Conservation (phyloP, 306 rosid species). For the Trifolium fragiferum region DNA sequence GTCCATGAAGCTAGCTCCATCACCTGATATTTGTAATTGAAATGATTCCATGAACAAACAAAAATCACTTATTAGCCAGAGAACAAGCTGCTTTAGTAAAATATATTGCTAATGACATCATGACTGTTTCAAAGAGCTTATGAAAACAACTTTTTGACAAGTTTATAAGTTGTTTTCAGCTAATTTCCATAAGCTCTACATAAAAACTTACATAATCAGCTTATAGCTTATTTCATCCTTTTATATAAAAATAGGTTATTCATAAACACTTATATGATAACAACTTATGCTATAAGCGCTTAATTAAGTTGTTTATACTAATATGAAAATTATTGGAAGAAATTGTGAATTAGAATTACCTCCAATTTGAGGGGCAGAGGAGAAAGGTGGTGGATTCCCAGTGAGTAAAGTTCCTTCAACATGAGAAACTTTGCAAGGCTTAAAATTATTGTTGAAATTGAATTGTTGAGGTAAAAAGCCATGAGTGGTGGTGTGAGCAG, state of each 20-base stretch:
- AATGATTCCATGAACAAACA: too few relatives aligned
- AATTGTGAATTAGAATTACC: slow-evolving; percentile 41
- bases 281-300: background rate
- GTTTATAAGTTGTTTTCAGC: background rate
- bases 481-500: slow-evolving; percentile 35
- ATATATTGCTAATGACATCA: too few relatives aligned
- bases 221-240: background rate
- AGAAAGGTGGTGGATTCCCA: slow-evolving; percentile 58
- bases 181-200: background rate
- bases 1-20: slow-evolving; percentile 66
- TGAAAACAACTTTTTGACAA: background rate
- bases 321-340: too few relatives aligned
- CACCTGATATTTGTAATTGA: slow-evolving; percentile 47
- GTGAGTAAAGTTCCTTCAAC: slow-evolving; percentile 61
- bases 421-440: slow-evolving; percentile 52
- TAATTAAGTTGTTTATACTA: background rate
- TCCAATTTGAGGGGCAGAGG: slow-evolving; percentile 62
- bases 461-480: slow-evolving; percentile 45
- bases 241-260: background rate
- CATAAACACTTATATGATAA: background rate
- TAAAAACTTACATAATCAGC: background rate
- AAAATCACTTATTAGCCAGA: too few relatives aligned
- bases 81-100: too few relatives aligned
- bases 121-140: background rate
- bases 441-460: slow-evolving; percentile 36